A percentile compares a stretch with the other conserved stretches of the same genome.
phyloP scores from a whole-genome alignment of 2,329 filamentous ascomycete species.

The Colletotrichum spinosum region DNA sequence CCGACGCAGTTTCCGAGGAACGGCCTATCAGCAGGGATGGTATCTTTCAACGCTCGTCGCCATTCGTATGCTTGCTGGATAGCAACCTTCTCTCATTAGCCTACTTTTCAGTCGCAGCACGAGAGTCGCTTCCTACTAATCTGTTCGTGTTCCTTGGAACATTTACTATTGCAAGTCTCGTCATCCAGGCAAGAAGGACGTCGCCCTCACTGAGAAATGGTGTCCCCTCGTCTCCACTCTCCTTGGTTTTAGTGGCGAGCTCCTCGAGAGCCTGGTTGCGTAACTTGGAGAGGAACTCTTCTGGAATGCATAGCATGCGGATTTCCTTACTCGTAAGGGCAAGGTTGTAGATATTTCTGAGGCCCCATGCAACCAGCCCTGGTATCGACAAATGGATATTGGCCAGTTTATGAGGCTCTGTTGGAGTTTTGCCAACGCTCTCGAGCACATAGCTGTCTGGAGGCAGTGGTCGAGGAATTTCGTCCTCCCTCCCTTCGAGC shows the following conservation, averaged over 20 bases:
- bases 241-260: slow-evolving; percentile 40
- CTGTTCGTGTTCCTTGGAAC: slow-evolving; percentile 38
- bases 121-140: background rate
- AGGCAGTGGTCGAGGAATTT: background rate
- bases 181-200: slow-evolving; percentile 51
- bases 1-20: slow-evolving; percentile 14
- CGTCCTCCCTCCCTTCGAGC: background rate
- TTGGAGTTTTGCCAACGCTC: background rate
- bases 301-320: slow-evolving; percentile 3
- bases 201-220: slow-evolving; percentile 52
- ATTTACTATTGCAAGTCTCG: slow-evolving; percentile 44
- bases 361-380: background rate
- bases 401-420: background rate
- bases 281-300: background rate
- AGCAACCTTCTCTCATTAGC: background rate
- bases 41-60: slow-evolving; percentile 3
- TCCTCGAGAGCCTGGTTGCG: slow-evolving; percentile 3
- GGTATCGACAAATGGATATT: background rate
- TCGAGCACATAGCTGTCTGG: background rate
- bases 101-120: too few species aligned
- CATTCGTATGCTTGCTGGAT: slow-evolving; percentile 9
- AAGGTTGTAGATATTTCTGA: slow-evolving; percentile 6
- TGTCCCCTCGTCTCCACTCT: too few species aligned
- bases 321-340: background rate
- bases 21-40: background rate